Evolutionary conservation across 495 filamentous ascomycete species (phyloP).

Genomic region (Polyplosphaeria fusca): DNA sequence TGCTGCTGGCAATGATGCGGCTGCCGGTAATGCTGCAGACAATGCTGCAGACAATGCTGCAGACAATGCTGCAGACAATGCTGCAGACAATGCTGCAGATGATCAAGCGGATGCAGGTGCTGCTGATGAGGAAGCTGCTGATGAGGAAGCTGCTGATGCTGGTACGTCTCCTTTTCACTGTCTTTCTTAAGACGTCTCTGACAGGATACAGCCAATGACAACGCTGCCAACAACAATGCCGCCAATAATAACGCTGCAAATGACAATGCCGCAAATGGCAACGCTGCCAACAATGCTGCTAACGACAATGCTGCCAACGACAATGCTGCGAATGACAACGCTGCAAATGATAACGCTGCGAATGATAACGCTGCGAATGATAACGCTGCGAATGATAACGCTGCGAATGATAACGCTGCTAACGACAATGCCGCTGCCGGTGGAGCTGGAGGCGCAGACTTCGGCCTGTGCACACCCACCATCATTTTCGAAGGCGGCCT

Average conservation of each 20-base stretch:
- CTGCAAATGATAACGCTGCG: not conserved
- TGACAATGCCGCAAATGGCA: not conserved
- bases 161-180: too few species aligned
- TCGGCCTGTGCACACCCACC: constrained; percentile 54
- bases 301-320: constrained; percentile 2
- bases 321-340: not conserved
- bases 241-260: not conserved
- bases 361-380: too few species aligned
- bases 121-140: not conserved
- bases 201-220: too few species aligned
- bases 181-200: too few species aligned
- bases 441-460: constrained; percentile 40
- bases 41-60: not conserved
- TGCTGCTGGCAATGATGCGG: constrained; percentile 22
- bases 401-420: constrained; percentile 1
- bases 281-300: not conserved
- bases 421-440: constrained; percentile 9
- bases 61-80: constrained; percentile 11
- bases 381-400: too few species aligned
- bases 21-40: not conserved
- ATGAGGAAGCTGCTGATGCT: not conserved
- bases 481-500: constrained; percentile 53
- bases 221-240: constrained; percentile 11
- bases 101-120: not conserved
- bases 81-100: not conserved